Conservation (phyloP, 2,329 filamentous ascomycete genomes). For the Claviceps digitariae region DNA sequence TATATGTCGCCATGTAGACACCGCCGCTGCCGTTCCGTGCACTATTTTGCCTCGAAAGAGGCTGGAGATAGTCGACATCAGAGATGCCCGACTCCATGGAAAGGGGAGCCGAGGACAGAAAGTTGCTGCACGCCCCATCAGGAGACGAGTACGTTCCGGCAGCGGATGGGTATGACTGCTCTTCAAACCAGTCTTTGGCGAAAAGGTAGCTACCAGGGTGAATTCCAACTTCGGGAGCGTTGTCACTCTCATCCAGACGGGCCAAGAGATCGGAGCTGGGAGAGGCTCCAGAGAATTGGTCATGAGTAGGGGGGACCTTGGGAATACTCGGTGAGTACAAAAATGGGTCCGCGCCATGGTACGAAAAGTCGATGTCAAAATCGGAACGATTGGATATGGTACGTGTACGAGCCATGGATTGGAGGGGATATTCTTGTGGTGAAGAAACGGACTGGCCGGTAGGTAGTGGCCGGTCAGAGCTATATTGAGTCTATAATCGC, state of each 20-base stretch:
- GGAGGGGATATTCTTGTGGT: slow-evolving; percentile 16
- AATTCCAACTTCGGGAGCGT: slow-evolving; percentile 21
- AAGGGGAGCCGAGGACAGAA: slow-evolving; percentile 21
- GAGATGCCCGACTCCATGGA: slow-evolving; percentile 30
- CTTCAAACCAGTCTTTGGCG: slow-evolving; percentile 15
- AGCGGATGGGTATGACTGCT: slow-evolving; percentile 14
- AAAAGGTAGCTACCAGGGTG: slow-evolving; percentile 25
- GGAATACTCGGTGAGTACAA: slow-evolving; percentile 4
- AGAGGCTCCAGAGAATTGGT: slow-evolving; percentile 18
- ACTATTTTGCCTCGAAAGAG: slow-evolving; percentile 31
- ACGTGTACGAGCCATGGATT: slow-evolving; percentile 32
- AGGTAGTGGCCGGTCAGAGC: slow-evolving; percentile 4
- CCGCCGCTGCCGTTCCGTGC: slow-evolving; percentile 18
- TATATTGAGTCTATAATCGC: not conserved
- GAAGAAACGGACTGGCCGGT: slow-evolving; percentile 14
- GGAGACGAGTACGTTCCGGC: slow-evolving; percentile 12
- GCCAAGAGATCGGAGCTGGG: slow-evolving; percentile 18
- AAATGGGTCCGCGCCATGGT: slow-evolving; percentile 15
- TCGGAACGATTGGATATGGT: slow-evolving; percentile 29
- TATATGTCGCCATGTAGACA: slow-evolving; percentile 24
- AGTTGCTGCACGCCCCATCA: slow-evolving; percentile 13
- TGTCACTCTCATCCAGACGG: slow-evolving; percentile 22
- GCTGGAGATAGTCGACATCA: slow-evolving; percentile 22
- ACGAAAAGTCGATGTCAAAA: slow-evolving; percentile 13
- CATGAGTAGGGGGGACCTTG: slow-evolving; percentile 14